Percentiles rank a stretch among this genome's conserved stretches.
Conservation (phyloP, 1,284 basidiomycete species). For the Pseudozyma sp. region DNA sequence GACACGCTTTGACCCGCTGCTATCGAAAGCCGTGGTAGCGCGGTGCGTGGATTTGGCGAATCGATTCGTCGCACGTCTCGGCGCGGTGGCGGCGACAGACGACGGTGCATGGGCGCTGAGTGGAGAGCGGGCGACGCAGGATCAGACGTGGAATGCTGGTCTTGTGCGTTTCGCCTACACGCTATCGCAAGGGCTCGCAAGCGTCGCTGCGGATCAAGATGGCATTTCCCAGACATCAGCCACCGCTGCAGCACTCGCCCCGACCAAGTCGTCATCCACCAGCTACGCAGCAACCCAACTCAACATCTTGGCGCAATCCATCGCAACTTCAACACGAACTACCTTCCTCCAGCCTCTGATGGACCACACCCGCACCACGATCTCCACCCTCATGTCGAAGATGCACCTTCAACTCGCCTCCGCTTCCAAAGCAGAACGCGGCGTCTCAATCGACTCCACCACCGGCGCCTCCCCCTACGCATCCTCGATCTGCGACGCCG, state of each 20-base stretch:
- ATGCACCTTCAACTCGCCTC: slow-evolving; percentile 24
- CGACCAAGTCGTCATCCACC: not conserved
- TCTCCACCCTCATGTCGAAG: slow-evolving; percentile 9
- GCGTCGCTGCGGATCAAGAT: slow-evolving; percentile 17
- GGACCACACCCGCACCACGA: not conserved
- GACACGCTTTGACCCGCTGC: slow-evolving; percentile 88
- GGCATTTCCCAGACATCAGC: not conserved
- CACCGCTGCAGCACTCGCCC: not conserved
- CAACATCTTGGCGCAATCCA: not conserved
- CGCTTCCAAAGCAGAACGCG: not conserved
- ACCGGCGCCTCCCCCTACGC: slow-evolving; percentile 29
- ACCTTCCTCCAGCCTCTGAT: slow-evolving; percentile 12
- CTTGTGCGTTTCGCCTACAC: slow-evolving; percentile 24
- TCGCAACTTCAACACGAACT: not conserved
- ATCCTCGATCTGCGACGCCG: slow-evolving; percentile 11
- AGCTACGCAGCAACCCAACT: slow-evolving; percentile 12
- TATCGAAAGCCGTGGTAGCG: slow-evolving; percentile 82
- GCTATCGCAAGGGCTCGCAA: slow-evolving; percentile 4
- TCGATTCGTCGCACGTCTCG: slow-evolving; percentile 10
- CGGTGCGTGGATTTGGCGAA: slow-evolving; percentile 72
- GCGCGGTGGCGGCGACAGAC: slow-evolving; percentile 7
- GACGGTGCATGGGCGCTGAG: slow-evolving; percentile 1
- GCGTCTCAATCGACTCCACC: slow-evolving; percentile 22
- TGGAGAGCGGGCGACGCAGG: slow-evolving; percentile 4
- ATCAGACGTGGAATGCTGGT: slow-evolving; percentile 25